phyloP scores from a whole-genome alignment of 257 asterid genomes.

The Solanum virginianum region DNA sequence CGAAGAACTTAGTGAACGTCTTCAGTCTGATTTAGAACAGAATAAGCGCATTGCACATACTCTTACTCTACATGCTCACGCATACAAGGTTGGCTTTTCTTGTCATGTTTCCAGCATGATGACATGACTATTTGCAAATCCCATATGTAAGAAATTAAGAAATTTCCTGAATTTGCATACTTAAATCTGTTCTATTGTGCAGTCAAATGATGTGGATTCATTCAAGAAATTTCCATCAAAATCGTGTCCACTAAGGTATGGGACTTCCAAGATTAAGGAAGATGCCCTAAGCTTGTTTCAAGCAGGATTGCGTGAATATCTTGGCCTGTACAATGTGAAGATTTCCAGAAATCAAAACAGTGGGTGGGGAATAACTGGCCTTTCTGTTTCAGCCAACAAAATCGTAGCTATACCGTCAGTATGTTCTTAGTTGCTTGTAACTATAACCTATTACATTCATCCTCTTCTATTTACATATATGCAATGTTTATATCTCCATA shows the following conservation, averaged over 20 bases:
- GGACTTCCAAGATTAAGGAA: constrained; percentile 75
- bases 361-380: constrained; percentile 86
- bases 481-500: not conserved
- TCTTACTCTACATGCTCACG: constrained; percentile 75
- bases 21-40: constrained; percentile 72
- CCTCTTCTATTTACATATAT: not conserved
- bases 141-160: not conserved
- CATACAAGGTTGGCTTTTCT: constrained; percentile 57
- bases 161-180: not conserved
- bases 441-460: not conserved
- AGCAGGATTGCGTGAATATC: constrained; percentile 73
- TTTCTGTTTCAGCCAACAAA: constrained; percentile 85
- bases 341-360: constrained; percentile 28
- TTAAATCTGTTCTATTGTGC: constrained; percentile 5
- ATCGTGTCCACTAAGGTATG: constrained; percentile 82
- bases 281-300: constrained; percentile 74
- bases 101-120: not conserved
- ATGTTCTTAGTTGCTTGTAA: not conserved
- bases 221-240: constrained; percentile 75
- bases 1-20: constrained; percentile 87
- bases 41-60: constrained; percentile 87
- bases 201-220: constrained; percentile 61
- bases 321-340: constrained; percentile 33
- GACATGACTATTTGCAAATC: not conserved
- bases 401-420: constrained; percentile 45